Evolutionary conservation across 2,329 filamentous ascomycete species (phyloP).

Genomic region (Fusarium dlaminii): DNA sequence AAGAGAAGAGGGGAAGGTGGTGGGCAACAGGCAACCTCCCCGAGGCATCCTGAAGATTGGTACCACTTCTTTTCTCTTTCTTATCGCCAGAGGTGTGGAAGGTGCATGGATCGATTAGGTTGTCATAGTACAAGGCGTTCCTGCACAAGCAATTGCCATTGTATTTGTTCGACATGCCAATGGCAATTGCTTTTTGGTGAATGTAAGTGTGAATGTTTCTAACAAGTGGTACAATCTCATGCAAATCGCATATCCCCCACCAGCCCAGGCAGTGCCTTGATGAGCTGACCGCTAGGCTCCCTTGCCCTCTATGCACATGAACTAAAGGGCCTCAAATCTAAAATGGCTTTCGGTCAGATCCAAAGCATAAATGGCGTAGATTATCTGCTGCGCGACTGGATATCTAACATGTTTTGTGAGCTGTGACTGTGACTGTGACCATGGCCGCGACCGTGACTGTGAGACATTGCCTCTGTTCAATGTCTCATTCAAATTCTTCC

Average conservation of each 20-base stretch:
- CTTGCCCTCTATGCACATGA: neutral
- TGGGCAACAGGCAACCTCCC: neutral
- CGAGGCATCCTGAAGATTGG: neutral
- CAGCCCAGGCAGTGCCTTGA: neutral
- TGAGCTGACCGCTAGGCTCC: neutral
- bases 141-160: neutral
- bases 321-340: constrained; percentile 18
- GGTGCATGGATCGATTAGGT: neutral
- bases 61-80: neutral
- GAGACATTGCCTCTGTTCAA: neutral
- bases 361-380: neutral
- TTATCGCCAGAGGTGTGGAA: neutral
- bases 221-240: neutral
- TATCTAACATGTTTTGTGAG: neutral
- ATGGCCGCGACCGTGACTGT: neutral
- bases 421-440: neutral
- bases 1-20: neutral
- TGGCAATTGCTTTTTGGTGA: neutral
- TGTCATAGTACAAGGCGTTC: neutral
- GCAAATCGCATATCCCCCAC: neutral
- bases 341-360: constrained; percentile 20
- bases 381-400: neutral
- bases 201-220: neutral
- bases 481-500: neutral
- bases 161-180: neutral